Percentiles rank a stretch among this genome's conserved stretches.
phyloP scores from a whole-genome alignment of 768 basidiomycete genomes.

The Trametes maxima region DNA sequence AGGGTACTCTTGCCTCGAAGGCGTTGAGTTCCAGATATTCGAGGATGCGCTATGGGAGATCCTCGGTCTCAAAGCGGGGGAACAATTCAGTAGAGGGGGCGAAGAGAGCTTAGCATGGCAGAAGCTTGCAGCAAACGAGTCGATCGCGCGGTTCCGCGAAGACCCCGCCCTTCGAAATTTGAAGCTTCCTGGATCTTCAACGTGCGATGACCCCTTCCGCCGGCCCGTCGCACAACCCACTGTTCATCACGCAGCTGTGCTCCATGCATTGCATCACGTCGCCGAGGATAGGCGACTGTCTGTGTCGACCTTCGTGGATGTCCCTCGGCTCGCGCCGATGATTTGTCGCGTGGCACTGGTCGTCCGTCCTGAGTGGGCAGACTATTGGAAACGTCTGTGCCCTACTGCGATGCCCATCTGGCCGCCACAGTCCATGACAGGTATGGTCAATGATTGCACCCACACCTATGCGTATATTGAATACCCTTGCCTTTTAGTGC shows the following conservation, averaged over 20 bases:
- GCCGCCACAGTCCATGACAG: slow-evolving; percentile 50
- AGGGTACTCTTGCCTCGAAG: slow-evolving; percentile 45
- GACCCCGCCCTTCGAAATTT: slow-evolving; percentile 59
- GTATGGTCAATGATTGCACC: slow-evolving; percentile 34
- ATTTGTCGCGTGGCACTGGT: slow-evolving; percentile 63
- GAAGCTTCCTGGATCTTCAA: slow-evolving; percentile 34
- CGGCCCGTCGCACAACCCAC: slow-evolving; percentile 36
- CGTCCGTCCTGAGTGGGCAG: slow-evolving; percentile 84
- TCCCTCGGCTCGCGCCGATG: slow-evolving; percentile 60
- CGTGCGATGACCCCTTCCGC: not conserved
- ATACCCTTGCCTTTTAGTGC: slow-evolving; percentile 11
- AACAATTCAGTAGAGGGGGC: not conserved
- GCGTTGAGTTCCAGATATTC: slow-evolving; percentile 61
- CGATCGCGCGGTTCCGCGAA: slow-evolving; percentile 53
- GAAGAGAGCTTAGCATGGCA: slow-evolving; percentile 45
- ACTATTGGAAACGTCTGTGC: slow-evolving; percentile 88
- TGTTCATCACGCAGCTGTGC: slow-evolving; percentile 53
- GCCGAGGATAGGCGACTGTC: slow-evolving; percentile 69
- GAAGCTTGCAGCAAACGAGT: slow-evolving; percentile 45
- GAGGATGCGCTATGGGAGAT: slow-evolving; percentile 50
- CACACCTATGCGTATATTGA: not conserved
- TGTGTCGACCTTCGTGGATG: slow-evolving; percentile 54
- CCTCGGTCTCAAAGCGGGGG: slow-evolving; percentile 40
- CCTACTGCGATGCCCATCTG: slow-evolving; percentile 63
- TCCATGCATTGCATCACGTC: slow-evolving; percentile 79